Conservation (phyloP, 306 rosid species). For the Cicer pinnatifidum region DNA sequence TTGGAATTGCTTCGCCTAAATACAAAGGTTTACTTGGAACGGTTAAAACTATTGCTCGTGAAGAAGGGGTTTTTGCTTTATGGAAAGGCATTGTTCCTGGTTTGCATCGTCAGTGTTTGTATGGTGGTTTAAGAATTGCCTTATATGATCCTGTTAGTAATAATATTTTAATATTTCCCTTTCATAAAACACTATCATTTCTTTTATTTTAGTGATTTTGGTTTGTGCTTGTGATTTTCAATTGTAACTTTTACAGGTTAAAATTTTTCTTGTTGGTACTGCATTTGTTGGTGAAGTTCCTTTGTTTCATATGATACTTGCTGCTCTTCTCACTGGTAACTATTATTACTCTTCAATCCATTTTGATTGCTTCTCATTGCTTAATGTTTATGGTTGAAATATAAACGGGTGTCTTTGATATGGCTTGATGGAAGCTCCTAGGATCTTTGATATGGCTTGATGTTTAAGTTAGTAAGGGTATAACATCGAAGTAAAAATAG, state of each 20-base stretch:
- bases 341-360: neutral
- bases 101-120: slow-evolving; percentile 89
- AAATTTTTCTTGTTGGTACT: slow-evolving; percentile 78
- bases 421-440: neutral
- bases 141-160: slow-evolving; percentile 96
- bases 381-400: neutral
- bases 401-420: neutral
- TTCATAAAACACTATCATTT: neutral
- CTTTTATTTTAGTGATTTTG: neutral
- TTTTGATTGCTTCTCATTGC: slow-evolving; percentile 6
- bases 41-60: slow-evolving; percentile 78
- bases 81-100: slow-evolving; percentile 98
- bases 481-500: neutral
- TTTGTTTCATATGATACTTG: slow-evolving; percentile 78
- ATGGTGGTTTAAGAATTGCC: slow-evolving; percentile 97
- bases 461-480: neutral
- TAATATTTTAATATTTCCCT: slow-evolving; percentile 10
- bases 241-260: slow-evolving; percentile 73
- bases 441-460: neutral
- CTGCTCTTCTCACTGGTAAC: slow-evolving; percentile 94
- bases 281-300: slow-evolving; percentile 86
- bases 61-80: slow-evolving; percentile 84
- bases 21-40: slow-evolving; percentile 83
- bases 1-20: slow-evolving; percentile 52
- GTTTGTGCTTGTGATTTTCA: slow-evolving; percentile 57